Conservation (phyloP, 352 stramenopile genomes). For the Phytophthora ramorum region DNA sequence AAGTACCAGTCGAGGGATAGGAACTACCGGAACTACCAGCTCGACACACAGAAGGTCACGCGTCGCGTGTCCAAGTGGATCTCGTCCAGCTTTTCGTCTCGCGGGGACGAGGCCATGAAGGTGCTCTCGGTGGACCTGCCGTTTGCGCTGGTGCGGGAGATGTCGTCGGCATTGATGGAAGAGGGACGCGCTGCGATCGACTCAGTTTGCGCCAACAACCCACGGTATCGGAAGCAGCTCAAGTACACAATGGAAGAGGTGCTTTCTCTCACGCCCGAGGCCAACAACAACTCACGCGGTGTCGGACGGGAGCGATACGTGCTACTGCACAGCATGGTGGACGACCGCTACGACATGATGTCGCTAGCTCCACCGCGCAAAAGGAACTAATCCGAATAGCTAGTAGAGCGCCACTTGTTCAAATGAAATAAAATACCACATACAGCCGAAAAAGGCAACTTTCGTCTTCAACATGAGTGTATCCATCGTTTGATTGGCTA, state of each 20-base stretch:
- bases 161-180: conserved; percentile 87
- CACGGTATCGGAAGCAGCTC: conserved; percentile 85
- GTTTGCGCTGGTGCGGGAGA: conserved; percentile 78
- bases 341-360: conserved; percentile 90
- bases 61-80: conserved; percentile 90
- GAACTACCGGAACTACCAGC: conserved; percentile 65
- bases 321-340: conserved; percentile 81
- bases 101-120: conserved; percentile 83
- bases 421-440: not conserved
- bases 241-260: conserved; percentile 85
- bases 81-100: conserved; percentile 76
- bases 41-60: conserved; percentile 81
- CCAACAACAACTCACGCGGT: conserved; percentile 34
- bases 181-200: conserved; percentile 64
- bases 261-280: conserved; percentile 50
- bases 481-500: no score
- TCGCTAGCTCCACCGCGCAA: conserved; percentile 68
- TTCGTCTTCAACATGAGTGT: not conserved
- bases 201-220: conserved; percentile 57
- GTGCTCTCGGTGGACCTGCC: conserved; percentile 85
- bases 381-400: conserved; percentile 10
- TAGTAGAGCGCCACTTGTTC: no score
- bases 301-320: conserved; percentile 79
- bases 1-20: conserved; percentile 62
- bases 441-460: not conserved